Conservation (phyloP, 805 yeast species). For the Lipomyces mesembrius region DNA sequence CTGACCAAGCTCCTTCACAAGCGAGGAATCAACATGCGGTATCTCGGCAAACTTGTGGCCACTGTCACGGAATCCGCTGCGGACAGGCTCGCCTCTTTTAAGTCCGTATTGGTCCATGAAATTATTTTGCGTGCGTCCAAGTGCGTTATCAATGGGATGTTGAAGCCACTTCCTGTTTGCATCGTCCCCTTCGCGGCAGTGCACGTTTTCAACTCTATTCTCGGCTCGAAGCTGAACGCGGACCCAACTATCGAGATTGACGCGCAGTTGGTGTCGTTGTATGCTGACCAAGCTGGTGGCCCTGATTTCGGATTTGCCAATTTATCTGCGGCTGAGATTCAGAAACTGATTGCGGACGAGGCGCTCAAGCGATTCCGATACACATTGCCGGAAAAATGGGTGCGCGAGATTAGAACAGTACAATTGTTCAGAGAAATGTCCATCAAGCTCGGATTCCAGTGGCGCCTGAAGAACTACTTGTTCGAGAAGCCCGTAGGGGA, state of each 20-base stretch:
- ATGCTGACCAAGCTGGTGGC: constrained; percentile 46
- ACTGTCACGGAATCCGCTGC: constrained; percentile 38
- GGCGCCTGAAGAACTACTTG: constrained; percentile 59
- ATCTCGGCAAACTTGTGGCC: constrained; percentile 59
- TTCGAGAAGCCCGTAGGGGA: constrained; percentile 49
- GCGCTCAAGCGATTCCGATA: constrained; percentile 68
- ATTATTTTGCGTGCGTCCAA: constrained; percentile 80
- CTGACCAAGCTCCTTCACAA: constrained; percentile 71
- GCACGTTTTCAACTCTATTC: constrained; percentile 71
- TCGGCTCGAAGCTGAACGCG: constrained; percentile 57
- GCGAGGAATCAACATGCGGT: constrained; percentile 86
- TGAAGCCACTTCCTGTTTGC: constrained; percentile 55
- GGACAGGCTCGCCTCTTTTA: constrained; percentile 49
- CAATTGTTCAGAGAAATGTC: constrained; percentile 74
- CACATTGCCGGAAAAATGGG: constrained; percentile 58
- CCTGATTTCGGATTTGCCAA: constrained; percentile 50
- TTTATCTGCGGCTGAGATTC: constrained; percentile 55
- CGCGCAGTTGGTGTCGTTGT: constrained; percentile 39
- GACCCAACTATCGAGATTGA: constrained; percentile 53
- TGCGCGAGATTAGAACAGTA: constrained; percentile 46
- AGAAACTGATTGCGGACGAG: constrained; percentile 54
- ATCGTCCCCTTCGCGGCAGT: constrained; percentile 65
- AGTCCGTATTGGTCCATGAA: constrained; percentile 60
- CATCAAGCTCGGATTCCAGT: constrained; percentile 82
- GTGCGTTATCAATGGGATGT: constrained; percentile 63